These are phyloP conservation scores for Pyrrhoderma noxium DNA, from an alignment of 1,284 basidiomycete species.

Conservation along the genomic window DNA sequence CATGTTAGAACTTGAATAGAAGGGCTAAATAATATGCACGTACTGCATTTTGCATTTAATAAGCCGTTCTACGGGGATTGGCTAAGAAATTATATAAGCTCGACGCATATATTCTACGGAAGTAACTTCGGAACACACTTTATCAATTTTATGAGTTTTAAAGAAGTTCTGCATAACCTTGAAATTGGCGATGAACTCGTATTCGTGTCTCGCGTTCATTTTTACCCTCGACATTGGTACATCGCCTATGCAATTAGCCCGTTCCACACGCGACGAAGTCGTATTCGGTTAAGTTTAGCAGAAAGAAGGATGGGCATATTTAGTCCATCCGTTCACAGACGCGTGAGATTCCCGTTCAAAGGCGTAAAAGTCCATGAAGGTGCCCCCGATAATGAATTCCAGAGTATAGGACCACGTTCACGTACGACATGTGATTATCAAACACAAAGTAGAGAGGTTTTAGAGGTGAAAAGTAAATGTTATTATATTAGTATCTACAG, in stretches of 20 bases:
- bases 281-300: neutral
- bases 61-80: slow-evolving; percentile 88
- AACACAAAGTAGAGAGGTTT: no score
- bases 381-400: no score
- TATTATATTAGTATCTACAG: no score
- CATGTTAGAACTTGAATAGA: slow-evolving; percentile 1
- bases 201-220: slow-evolving; percentile 92
- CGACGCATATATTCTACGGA: neutral
- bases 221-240: slow-evolving; percentile 85
- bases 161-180: slow-evolving; percentile 91
- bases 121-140: slow-evolving; percentile 40
- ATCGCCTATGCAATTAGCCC: slow-evolving; percentile 47
- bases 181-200: slow-evolving; percentile 93
- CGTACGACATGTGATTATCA: no score
- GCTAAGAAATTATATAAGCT: slow-evolving; percentile 39
- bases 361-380: no score
- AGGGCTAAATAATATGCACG: slow-evolving; percentile 28
- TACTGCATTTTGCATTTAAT: slow-evolving; percentile 99
- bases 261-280: neutral
- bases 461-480: no score
- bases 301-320: no score
- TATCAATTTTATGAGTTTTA: slow-evolving; percentile 87
- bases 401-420: no score
- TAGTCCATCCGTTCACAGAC: no score
- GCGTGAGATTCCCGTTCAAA: no score